Conservation (phyloP, 495 filamentous ascomycete species). For the Hyaloscypha finlandica region DNA sequence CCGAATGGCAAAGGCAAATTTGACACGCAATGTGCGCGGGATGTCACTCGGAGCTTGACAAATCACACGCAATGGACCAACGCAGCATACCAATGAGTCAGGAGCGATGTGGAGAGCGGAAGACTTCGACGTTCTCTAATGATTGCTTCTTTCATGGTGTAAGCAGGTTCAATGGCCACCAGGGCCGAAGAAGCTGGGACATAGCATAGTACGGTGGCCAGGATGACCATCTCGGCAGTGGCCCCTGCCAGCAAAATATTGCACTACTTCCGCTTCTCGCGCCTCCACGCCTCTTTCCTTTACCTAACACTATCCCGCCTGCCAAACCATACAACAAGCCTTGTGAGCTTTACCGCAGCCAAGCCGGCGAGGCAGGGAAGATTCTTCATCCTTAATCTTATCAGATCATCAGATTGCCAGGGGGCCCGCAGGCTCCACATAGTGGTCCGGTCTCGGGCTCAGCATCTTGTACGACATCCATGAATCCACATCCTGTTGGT, state of each 20-base stretch:
- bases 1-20: not conserved
- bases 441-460: conserved; percentile 5
- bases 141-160: not conserved
- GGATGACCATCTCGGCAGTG: not conserved
- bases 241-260: not conserved
- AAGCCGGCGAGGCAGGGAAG: conserved; percentile 12
- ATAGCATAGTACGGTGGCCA: not conserved
- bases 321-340: not conserved
- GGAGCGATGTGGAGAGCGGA: conserved; percentile 1
- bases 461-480: conserved; percentile 1
- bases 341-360: not conserved
- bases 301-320: conserved; percentile 9
- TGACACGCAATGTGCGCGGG: not conserved
- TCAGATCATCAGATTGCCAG: conserved; percentile 24
- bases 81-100: not conserved
- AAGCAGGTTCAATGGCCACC: not conserved
- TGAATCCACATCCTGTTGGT: not conserved
- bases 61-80: not conserved
- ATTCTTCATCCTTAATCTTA: conserved; percentile 21
- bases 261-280: not conserved
- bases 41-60: not conserved
- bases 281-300: not conserved
- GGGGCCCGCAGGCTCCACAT: not conserved
- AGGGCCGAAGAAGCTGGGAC: not conserved
- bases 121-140: not conserved